Evolutionary conservation across 805 yeast species (phyloP).

Genomic region (Wickerhamiella allomyrinae): DNA sequence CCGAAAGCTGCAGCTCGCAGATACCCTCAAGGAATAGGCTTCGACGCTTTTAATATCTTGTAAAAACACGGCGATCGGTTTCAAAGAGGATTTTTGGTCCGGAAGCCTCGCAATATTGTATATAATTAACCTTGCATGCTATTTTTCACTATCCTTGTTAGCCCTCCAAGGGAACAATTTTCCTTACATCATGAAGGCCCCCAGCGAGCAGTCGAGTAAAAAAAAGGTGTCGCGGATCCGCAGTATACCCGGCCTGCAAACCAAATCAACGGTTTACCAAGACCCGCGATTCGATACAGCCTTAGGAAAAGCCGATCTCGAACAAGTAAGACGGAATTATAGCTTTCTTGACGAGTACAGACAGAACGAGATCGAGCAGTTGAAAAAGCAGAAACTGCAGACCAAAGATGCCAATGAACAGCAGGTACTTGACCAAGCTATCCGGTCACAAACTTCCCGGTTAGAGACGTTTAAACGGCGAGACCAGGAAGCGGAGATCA

Average conservation of each 20-base stretch:
- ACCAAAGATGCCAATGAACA: slow-evolving; percentile 34
- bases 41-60: too few species aligned
- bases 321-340: slow-evolving; percentile 59
- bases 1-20: slow-evolving; percentile 59
- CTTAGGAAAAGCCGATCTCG: slow-evolving; percentile 65
- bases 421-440: slow-evolving; percentile 23
- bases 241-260: slow-evolving; percentile 38
- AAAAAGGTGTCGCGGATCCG: slow-evolving; percentile 55
- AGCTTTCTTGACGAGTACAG: slow-evolving; percentile 79
- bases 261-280: slow-evolving; percentile 35
- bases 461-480: slow-evolving; percentile 56
- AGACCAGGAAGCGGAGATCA: slow-evolving; percentile 57
- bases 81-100: too few species aligned
- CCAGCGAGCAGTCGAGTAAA: slow-evolving; percentile 64
- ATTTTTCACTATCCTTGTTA: too few species aligned
- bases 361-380: slow-evolving; percentile 48
- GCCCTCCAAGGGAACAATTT: not conserved
- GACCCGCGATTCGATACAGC: slow-evolving; percentile 90
- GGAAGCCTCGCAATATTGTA: too few species aligned
- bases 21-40: slow-evolving; percentile 23
- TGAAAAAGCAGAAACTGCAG: slow-evolving; percentile 34
- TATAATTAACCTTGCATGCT: too few species aligned
- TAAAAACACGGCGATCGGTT: too few species aligned
- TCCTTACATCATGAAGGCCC: slow-evolving; percentile 59
- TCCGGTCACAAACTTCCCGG: slow-evolving; percentile 23